Conservation (phyloP, 768 basidiomycete genomes). For the Suillus discolor region DNA sequence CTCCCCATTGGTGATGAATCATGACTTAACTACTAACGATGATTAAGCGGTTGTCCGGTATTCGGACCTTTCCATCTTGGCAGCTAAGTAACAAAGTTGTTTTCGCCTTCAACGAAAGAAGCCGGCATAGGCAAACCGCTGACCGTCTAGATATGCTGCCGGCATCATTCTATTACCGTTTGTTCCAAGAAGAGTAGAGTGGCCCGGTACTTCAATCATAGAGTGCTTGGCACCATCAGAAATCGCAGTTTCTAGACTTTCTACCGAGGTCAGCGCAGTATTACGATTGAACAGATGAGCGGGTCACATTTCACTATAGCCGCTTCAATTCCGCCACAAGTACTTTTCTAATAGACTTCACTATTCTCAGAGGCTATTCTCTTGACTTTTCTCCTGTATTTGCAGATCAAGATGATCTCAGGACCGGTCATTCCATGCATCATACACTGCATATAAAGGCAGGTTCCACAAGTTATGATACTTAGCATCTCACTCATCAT, state of each 20-base stretch:
- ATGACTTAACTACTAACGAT: not conserved
- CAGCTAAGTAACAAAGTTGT: not conserved
- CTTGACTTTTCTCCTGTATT: not conserved
- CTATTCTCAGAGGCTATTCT: not conserved
- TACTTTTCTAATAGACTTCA: conserved; percentile 4
- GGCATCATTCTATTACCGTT: conserved; percentile 11
- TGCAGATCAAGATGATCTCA: conserved; percentile 7
- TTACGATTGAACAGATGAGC: not conserved
- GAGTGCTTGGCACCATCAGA: conserved; percentile 16
- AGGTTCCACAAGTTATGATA: not conserved
- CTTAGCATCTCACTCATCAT: not conserved
- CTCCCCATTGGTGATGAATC: conserved; percentile 2
- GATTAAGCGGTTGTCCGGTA: not conserved
- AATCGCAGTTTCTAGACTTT: not conserved
- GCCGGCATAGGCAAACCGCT: not conserved
- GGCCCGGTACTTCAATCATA: conserved; percentile 8
- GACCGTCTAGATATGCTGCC: not conserved
- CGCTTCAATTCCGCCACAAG: conserved; percentile 24
- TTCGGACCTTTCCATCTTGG: not conserved
- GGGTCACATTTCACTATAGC: conserved; percentile 14
- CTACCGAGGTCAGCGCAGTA: not conserved
- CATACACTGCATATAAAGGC: conserved; percentile 21
- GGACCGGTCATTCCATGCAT: conserved; percentile 5
- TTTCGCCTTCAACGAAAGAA: not conserved
- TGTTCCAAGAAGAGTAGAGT: not conserved